These are phyloP conservation scores for Colletotrichum neosansevieriae DNA, from an alignment of 2,329 filamentous ascomycete genomes.

Conservation along the genomic window DNA sequence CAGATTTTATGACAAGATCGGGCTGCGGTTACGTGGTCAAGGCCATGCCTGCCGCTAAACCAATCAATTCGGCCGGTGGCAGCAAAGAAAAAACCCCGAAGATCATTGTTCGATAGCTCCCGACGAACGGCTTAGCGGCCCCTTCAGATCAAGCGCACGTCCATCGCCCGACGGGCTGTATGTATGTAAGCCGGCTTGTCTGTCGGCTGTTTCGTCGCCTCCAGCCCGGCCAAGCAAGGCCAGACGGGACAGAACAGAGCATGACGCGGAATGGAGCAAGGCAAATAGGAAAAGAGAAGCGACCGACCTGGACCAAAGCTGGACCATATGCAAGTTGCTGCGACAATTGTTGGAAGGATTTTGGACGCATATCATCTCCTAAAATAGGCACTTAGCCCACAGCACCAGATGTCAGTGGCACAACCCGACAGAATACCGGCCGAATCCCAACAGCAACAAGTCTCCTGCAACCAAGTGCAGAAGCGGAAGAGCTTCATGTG, in stretches of 20 bases:
- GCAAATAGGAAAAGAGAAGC: slow-evolving; percentile 24
- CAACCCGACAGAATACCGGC: slow-evolving; percentile 37
- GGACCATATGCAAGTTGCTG: slow-evolving; percentile 27
- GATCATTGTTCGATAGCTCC: slow-evolving; percentile 38
- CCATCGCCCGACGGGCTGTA: slow-evolving; percentile 22
- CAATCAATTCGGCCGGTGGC: slow-evolving; percentile 28
- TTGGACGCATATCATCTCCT: slow-evolving; percentile 39
- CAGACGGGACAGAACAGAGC: slow-evolving; percentile 1
- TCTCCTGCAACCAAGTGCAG: slow-evolving; percentile 35
- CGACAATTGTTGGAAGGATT: slow-evolving; percentile 23
- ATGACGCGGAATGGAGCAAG: slow-evolving; percentile 6
- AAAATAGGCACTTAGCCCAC: slow-evolving; percentile 37
- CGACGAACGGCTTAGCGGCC: slow-evolving; percentile 33
- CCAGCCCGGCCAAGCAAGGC: neutral
- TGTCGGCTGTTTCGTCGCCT: slow-evolving; percentile 26
- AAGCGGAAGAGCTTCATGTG: slow-evolving; percentile 34
- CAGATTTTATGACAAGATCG: slow-evolving; percentile 38
- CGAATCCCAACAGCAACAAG: slow-evolving; percentile 25
- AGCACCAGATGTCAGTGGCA: slow-evolving; percentile 28
- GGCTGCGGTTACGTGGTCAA: slow-evolving; percentile 34
- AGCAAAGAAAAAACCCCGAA: slow-evolving; percentile 36
- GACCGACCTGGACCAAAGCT: slow-evolving; percentile 23
- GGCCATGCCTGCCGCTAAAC: slow-evolving; percentile 37
- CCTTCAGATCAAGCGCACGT: slow-evolving; percentile 33
- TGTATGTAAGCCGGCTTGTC: slow-evolving; percentile 24